A percentile compares a stretch with the other conserved stretches of the same genome.
phyloP scores from a whole-genome alignment of 2,329 filamentous ascomycete species.

The Cyphellophora europaea region DNA sequence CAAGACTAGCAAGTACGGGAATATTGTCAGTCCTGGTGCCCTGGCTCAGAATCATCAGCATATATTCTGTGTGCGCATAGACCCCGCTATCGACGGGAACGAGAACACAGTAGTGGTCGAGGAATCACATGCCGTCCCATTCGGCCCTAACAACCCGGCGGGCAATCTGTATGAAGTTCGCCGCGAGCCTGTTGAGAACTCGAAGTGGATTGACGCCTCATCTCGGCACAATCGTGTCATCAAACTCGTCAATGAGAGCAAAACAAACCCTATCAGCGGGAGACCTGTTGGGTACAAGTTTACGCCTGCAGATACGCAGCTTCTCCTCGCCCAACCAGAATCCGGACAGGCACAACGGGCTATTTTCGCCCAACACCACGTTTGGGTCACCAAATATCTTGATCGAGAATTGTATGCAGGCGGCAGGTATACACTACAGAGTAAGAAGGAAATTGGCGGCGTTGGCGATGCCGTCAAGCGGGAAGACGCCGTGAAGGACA shows the following conservation, averaged over 20 bases:
- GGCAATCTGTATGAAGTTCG: constrained; percentile 53
- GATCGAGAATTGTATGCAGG: constrained; percentile 43
- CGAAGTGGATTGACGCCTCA: constrained; percentile 44
- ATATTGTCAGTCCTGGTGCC: constrained; percentile 54
- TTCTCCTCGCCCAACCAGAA: constrained; percentile 36
- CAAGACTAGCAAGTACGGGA: constrained; percentile 47
- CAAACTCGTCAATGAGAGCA: constrained; percentile 39
- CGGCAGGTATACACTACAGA: constrained; percentile 39
- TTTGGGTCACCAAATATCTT: constrained; percentile 42
- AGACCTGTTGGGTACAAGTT: constrained; percentile 41
- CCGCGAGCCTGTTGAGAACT: constrained; percentile 37
- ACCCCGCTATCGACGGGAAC: constrained; percentile 52
- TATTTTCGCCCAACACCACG: constrained; percentile 39
- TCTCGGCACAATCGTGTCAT: constrained; percentile 36
- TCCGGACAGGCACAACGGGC: constrained; percentile 37
- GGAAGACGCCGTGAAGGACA: constrained; percentile 32
- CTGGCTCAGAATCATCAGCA: constrained; percentile 64
- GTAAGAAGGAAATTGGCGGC: constrained; percentile 32
- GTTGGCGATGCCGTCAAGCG: constrained; percentile 34
- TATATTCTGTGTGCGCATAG: constrained; percentile 56
- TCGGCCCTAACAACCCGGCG: constrained; percentile 47
- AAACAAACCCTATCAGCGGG: constrained; percentile 32
- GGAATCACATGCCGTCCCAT: constrained; percentile 41
- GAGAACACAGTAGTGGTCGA: constrained; percentile 45
- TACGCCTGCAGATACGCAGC: constrained; percentile 36